Conservation (phyloP, 2,329 filamentous ascomycete genomes). For the Myriosclerotinia scirpicola region DNA sequence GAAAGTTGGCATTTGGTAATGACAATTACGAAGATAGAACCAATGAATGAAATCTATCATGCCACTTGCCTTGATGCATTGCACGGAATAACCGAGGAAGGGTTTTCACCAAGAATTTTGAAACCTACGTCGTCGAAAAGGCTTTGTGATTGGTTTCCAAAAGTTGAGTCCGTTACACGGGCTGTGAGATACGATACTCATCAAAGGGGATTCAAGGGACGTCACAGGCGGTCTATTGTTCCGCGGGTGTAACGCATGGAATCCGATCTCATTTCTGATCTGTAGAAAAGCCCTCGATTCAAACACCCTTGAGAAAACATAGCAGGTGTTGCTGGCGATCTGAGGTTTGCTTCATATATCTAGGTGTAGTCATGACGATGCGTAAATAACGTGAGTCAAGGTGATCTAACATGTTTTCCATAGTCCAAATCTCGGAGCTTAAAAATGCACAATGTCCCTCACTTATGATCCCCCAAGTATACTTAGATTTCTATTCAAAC, state of each 20-base stretch:
- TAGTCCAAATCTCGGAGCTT: not conserved
- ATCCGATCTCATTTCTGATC: constrained; percentile 21
- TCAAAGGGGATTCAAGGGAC: constrained; percentile 11
- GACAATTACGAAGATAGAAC: not conserved
- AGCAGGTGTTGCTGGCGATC: not conserved
- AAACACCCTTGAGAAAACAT: not conserved
- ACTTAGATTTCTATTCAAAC: not conserved
- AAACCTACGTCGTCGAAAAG: not conserved
- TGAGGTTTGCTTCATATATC: not conserved
- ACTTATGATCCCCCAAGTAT: constrained; percentile 52
- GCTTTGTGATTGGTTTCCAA: constrained; percentile 4
- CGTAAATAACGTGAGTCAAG: not conserved
- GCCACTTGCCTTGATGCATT: constrained; percentile 9
- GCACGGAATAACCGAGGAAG: not conserved
- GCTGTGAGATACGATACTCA: not conserved
- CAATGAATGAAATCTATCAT: constrained; percentile 9
- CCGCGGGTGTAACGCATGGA: constrained; percentile 8
- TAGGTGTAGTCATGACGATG: not conserved
- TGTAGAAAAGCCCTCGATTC: not conserved
- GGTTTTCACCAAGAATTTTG: not conserved
- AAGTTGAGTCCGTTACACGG: not conserved
- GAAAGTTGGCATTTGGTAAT: constrained; percentile 16
- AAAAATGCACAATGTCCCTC: not conserved
- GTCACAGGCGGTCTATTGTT: constrained; percentile 5
- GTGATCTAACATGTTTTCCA: not conserved